These are phyloP conservation scores for Cucurbitaria berberidis DNA, from an alignment of 2,329 filamentous ascomycete species.

Conservation along the genomic window DNA sequence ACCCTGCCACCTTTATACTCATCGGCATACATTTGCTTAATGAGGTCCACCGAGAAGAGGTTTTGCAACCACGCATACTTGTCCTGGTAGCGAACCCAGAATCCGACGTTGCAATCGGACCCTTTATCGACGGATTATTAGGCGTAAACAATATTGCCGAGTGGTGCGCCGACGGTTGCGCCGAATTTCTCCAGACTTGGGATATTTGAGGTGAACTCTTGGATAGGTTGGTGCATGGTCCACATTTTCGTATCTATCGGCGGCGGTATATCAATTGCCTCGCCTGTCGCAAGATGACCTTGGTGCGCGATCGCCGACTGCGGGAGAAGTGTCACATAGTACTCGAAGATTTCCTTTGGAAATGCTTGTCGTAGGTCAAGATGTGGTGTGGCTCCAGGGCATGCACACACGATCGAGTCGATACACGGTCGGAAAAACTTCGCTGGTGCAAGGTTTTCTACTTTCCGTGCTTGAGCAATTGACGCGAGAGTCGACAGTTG, in stretches of 20 bases:
- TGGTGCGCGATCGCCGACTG: constrained; percentile 24
- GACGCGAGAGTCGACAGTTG: constrained; percentile 48
- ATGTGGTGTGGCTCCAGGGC: constrained; percentile 49
- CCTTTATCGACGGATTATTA: constrained; percentile 53
- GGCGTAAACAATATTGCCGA: constrained; percentile 54
- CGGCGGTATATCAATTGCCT: constrained; percentile 13
- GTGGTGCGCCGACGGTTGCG: constrained; percentile 39
- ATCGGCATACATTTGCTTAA: constrained; percentile 36
- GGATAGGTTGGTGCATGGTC: constrained; percentile 27
- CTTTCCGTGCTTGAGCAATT: constrained; percentile 31
- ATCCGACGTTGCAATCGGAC: constrained; percentile 46
- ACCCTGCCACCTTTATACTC: constrained; percentile 33
- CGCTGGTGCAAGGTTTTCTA: constrained; percentile 28
- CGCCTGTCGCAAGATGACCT: constrained; percentile 21
- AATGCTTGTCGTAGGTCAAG: constrained; percentile 31
- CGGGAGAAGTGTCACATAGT: constrained; percentile 32
- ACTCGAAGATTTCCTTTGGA: constrained; percentile 35
- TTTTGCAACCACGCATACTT: constrained; percentile 43
- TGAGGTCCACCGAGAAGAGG: constrained; percentile 32
- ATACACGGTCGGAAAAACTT: constrained; percentile 36
- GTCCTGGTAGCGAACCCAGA: constrained; percentile 43
- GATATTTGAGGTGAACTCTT: constrained; percentile 35
- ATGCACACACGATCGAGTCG: constrained; percentile 48
- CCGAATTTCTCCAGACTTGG: constrained; percentile 11
- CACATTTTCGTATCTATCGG: constrained; percentile 25